phyloP scores from a whole-genome alignment of 345 rosid genomes.

The Clarkia xantiana region DNA sequence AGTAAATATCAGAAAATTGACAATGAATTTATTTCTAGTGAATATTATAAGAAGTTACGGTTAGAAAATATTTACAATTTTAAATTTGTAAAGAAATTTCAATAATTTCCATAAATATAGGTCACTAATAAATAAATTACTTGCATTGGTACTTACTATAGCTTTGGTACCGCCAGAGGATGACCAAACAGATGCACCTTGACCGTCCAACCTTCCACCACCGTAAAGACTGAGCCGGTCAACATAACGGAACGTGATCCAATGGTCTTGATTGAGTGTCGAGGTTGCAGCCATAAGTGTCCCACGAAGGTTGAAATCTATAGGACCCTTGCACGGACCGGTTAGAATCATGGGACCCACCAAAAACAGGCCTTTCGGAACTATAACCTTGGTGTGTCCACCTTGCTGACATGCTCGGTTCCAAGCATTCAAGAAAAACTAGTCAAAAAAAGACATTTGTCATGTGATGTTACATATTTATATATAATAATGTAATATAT shows the following conservation, averaged over 20 bases:
- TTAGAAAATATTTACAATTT: too few species aligned
- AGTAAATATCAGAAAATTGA: too few species aligned
- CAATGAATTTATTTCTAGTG: too few species aligned
- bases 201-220: slow-evolving; percentile 20
- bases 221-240: slow-evolving; percentile 11
- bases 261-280: neutral
- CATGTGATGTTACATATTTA: too few species aligned
- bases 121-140: too few species aligned
- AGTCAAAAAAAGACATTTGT: neutral
- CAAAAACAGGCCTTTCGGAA: slow-evolving; percentile 13
- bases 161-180: too few species aligned
- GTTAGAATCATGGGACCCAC: neutral
- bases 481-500: too few species aligned
- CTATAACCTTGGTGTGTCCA: neutral
- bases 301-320: slow-evolving; percentile 6
- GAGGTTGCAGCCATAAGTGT: slow-evolving; percentile 7
- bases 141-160: too few species aligned
- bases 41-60: too few species aligned
- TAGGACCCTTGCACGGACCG: slow-evolving; percentile 18
- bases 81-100: too few species aligned
- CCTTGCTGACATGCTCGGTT: slow-evolving; percentile 9
- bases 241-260: slow-evolving; percentile 11
- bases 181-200: slow-evolving; percentile 19
- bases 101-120: too few species aligned
- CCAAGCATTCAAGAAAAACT: slow-evolving; percentile 14